Evolutionary conservation across 345 rosid genomes (phyloP).

Genomic region (Noccaea caerulescens): DNA sequence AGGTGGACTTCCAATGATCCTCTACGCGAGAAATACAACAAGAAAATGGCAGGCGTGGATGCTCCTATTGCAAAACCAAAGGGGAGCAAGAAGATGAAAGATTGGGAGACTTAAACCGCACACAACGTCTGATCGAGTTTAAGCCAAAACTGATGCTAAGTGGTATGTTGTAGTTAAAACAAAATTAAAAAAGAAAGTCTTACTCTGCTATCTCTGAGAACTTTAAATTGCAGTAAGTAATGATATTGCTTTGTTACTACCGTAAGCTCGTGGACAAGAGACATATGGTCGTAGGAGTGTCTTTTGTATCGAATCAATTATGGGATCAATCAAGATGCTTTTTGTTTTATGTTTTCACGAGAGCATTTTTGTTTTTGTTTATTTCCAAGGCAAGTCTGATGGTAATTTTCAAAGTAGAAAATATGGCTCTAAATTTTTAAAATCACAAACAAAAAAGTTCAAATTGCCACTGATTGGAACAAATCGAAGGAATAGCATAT

Average conservation of each 20-base stretch:
- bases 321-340: slow-evolving; percentile 1
- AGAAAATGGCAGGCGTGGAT: slow-evolving; percentile 78
- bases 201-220: not conserved
- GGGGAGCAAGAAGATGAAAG: slow-evolving; percentile 84
- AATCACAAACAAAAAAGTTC: not conserved
- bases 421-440: not conserved
- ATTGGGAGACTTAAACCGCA: slow-evolving; percentile 53
- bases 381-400: not conserved
- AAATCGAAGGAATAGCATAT: not conserved
- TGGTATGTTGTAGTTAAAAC: not conserved
- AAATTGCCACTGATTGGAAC: not conserved
- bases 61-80: slow-evolving; percentile 64
- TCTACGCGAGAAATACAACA: slow-evolving; percentile 74
- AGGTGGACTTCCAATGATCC: slow-evolving; percentile 76
- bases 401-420: not conserved
- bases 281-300: not conserved
- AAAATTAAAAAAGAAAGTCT: not conserved
- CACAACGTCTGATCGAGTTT: slow-evolving; percentile 7
- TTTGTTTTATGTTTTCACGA: not conserved
- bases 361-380: not conserved
- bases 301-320: not conserved
- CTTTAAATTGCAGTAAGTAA: not conserved
- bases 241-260: slow-evolving; percentile 9
- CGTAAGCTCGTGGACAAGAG: slow-evolving; percentile 18
- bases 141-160: slow-evolving; percentile 11